Percentiles rank a stretch among this genome's conserved stretches.
Conservation (phyloP, 2,329 filamentous ascomycete genomes). For the Polychaeton citri region DNA sequence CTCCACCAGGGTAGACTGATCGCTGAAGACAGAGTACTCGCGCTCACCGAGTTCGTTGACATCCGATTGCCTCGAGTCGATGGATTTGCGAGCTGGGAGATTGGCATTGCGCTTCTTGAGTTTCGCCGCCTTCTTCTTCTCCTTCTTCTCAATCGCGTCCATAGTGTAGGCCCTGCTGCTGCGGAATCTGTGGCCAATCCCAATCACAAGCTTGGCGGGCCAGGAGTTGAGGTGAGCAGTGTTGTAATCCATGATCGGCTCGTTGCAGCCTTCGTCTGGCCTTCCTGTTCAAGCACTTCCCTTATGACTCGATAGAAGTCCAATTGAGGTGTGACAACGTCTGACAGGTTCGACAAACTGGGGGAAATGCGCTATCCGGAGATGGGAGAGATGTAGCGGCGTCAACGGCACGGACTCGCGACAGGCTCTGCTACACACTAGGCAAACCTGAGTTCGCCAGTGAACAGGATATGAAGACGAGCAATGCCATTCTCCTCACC, state of each 20-base stretch:
- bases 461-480: too few relatives aligned
- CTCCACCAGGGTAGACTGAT: constrained; percentile 9
- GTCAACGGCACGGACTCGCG: too few relatives aligned
- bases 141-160: constrained; percentile 12
- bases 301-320: too few relatives aligned
- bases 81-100: not conserved
- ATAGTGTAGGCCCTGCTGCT: constrained; percentile 17
- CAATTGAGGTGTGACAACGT: too few relatives aligned
- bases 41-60: constrained; percentile 21
- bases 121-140: constrained; percentile 8
- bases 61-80: constrained; percentile 2
- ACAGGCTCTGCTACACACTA: too few relatives aligned
- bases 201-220: constrained; percentile 15
- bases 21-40: constrained; percentile 17
- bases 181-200: constrained; percentile 14
- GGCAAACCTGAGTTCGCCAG: too few relatives aligned
- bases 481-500: too few relatives aligned
- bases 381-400: too few relatives aligned
- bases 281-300: too few relatives aligned
- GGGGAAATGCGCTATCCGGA: too few relatives aligned
- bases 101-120: constrained; percentile 1
- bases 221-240: constrained; percentile 15
- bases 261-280: too few relatives aligned
- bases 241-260: constrained; percentile 19
- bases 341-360: too few relatives aligned